Base-by-base conservation (phyloP, 2,329 filamentous ascomycete genomes). In the Cladosporium sp. region DNA sequence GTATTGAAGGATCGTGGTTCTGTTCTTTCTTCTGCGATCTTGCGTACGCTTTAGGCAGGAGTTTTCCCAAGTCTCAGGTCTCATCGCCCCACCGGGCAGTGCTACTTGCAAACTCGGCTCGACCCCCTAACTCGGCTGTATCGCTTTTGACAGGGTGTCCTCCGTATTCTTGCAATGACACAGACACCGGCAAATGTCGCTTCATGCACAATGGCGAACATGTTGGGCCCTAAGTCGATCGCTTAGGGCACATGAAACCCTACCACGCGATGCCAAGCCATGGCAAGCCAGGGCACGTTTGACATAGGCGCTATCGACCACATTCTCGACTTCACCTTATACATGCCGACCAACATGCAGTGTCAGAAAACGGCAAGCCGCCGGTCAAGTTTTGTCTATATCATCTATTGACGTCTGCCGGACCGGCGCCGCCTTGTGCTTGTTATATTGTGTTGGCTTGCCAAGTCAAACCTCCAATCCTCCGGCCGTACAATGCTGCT, bases 231-330 rank as follows among this genome's bases (percentile, higher is more conserved):
- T 27, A 27, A 27, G 22, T 5, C 22, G 4, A 27, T 48, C 45
- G 45, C 45, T 48, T 48, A 37, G 13, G 3, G 9, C 20, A 48
- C 45, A 6, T 48, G 45, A 48, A 48, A 48, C 45, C 32, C 24
- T 41, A 6, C 39, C 22, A 27, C 7, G 19, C 34, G 20, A 15
- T n/a, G 45, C 45, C 45, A 48, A 48, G 45, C 11, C 37, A 34
- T 7, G 45, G n/a, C n/a, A n/a, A n/a, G n/a, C n/a, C n/a, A n/a
- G n/a, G n/a, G 45, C 45, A 48, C 27, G 45, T 48, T 48, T 48
- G 32, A 24, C 18, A 9, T 41, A 48, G 22, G 45, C 37, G 45
- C 45, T 34, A 27, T 41, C n/a, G 45, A 32, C 45, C 37, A 34
- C 20, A 18, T 3, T 24, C 34, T 38, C n/a, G 43, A 47, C 34